phyloP scores from a whole-genome alignment of 2,329 filamentous ascomycete genomes.

The Sphaerostilbella broomeana region DNA sequence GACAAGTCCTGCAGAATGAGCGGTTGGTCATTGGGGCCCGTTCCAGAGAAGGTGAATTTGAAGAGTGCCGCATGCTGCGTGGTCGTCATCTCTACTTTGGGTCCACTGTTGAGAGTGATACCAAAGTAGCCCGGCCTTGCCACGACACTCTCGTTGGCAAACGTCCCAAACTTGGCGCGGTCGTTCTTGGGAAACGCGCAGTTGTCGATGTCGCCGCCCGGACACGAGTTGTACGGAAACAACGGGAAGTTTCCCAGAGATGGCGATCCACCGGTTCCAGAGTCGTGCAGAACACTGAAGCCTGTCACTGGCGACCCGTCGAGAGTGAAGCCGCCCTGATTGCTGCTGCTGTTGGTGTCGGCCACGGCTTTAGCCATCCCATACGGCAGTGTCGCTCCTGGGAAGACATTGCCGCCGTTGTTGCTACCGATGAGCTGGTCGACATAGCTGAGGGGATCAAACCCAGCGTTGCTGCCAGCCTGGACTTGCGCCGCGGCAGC shows the following conservation, averaged over 20 bases:
- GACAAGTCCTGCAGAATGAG: slow-evolving; percentile 60
- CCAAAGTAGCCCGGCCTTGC: slow-evolving; percentile 61
- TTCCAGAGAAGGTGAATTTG: slow-evolving; percentile 53
- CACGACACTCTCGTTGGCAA: slow-evolving; percentile 44
- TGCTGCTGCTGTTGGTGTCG: slow-evolving; percentile 38
- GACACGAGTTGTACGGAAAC: slow-evolving; percentile 59
- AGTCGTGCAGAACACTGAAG: slow-evolving; percentile 54
- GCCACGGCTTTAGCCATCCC: slow-evolving; percentile 52
- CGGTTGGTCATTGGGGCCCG: slow-evolving; percentile 36
- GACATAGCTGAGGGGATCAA: slow-evolving; percentile 25
- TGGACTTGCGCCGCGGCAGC: background rate
- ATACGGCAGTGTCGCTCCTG: slow-evolving; percentile 37
- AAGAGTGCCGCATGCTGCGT: slow-evolving; percentile 61
- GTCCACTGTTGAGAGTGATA: slow-evolving; percentile 50
- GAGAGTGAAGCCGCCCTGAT: slow-evolving; percentile 51
- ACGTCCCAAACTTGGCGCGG: slow-evolving; percentile 35
- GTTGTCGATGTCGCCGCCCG: slow-evolving; percentile 52
- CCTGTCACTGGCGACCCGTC: slow-evolving; percentile 45
- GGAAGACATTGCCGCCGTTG: slow-evolving; percentile 36
- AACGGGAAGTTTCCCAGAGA: slow-evolving; percentile 69
- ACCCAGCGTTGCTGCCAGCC: slow-evolving; percentile 3
- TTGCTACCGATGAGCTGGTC: slow-evolving; percentile 32
- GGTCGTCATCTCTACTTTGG: slow-evolving; percentile 60
- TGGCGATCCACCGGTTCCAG: slow-evolving; percentile 49
- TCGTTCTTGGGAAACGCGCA: slow-evolving; percentile 52